Conservation (phyloP, 192 early-diverging fungal genomes). For the Fimicolochytrium jonesii region DNA sequence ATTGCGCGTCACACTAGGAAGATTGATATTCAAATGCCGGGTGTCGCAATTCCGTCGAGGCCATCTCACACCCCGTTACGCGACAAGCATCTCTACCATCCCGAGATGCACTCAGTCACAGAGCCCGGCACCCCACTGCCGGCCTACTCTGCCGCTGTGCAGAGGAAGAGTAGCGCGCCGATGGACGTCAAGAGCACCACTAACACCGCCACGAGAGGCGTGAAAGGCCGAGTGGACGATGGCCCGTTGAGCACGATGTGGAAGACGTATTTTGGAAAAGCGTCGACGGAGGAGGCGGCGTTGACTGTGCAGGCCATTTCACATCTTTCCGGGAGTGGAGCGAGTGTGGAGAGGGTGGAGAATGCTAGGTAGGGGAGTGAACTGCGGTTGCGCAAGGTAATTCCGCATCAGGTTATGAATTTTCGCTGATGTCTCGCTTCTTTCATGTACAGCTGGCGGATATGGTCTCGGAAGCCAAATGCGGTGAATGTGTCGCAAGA, state of each 20-base stretch:
- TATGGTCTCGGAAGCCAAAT: constrained; percentile 1
- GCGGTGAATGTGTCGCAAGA: no score
- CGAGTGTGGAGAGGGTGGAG: background rate
- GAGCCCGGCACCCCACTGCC: no score
- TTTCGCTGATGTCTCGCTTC: background rate
- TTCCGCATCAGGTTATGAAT: background rate
- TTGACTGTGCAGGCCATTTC: background rate
- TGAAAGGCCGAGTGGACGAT: no score
- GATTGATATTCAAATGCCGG: no score
- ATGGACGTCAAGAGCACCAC: background rate
- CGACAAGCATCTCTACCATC: no score
- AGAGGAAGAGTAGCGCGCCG: no score
- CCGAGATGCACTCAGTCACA: no score
- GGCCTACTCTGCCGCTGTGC: no score
- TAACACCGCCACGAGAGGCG: background rate
- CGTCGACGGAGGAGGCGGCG: background rate
- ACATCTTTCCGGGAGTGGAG: background rate
- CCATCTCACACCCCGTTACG: no score
- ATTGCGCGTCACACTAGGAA: no score
- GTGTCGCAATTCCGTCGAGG: no score
- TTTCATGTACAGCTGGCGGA: constrained; percentile 6
- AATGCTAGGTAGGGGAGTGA: background rate
- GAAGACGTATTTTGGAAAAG: background rate
- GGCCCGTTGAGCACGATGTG: background rate
- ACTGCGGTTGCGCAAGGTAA: background rate